Evolutionary conservation across 805 yeast genomes (phyloP).

Genomic region (Kockiozyma suomiensis): DNA sequence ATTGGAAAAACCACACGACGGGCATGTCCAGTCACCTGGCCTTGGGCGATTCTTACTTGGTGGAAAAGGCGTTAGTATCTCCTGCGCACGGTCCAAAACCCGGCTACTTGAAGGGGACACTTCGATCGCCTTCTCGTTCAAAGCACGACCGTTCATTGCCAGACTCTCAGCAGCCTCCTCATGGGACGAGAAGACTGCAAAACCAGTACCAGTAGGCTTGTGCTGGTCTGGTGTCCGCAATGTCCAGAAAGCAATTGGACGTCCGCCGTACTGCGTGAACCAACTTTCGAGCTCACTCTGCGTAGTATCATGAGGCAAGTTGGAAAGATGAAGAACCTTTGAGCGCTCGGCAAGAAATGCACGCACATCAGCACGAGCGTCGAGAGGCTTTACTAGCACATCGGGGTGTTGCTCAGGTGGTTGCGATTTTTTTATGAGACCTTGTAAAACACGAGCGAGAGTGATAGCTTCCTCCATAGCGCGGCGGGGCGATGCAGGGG

Average conservation of each 20-base stretch:
- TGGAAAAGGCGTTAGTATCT: constrained; percentile 81
- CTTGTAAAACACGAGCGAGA: constrained; percentile 50
- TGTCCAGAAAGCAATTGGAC: constrained; percentile 90
- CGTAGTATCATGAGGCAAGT: constrained; percentile 81
- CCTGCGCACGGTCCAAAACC: constrained; percentile 80
- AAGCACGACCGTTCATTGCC: constrained; percentile 73
- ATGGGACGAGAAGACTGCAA: constrained; percentile 80
- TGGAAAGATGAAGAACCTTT: constrained; percentile 75
- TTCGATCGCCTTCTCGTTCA: constrained; percentile 75
- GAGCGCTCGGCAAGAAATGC: constrained; percentile 72
- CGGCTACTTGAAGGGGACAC: constrained; percentile 82
- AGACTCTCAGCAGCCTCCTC: constrained; percentile 83
- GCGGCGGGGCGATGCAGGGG: constrained; percentile 47
- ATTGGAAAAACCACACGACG: constrained; percentile 91
- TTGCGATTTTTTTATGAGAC: constrained; percentile 53
- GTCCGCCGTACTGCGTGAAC: constrained; percentile 84
- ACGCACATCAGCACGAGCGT: constrained; percentile 69
- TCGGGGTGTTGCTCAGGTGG: constrained; percentile 53
- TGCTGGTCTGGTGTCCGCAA: constrained; percentile 62
- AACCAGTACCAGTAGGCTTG: constrained; percentile 66
- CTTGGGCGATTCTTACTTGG: constrained; percentile 83
- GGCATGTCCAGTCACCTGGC: constrained; percentile 99
- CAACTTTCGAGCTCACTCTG: constrained; percentile 88
- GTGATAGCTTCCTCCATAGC: constrained; percentile 52
- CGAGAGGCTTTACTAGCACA: constrained; percentile 73